phyloP scores from a whole-genome alignment of 2,329 filamentous ascomycete genomes.

The Aspergillus chevalieri region DNA sequence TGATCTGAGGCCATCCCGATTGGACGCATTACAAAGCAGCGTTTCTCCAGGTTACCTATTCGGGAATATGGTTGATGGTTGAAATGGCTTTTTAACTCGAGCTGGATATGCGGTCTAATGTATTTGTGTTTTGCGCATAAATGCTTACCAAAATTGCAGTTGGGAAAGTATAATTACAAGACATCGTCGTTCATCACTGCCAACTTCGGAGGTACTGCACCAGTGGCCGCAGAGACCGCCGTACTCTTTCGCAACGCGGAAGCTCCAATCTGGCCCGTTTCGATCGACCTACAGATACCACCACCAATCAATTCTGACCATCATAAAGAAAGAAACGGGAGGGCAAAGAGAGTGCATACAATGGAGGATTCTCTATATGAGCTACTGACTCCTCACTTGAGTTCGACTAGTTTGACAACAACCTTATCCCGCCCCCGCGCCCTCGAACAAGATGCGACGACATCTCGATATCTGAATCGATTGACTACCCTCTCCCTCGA shows the following conservation, averaged over 20 bases:
- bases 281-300: conserved; percentile 11
- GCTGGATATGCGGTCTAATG: too few relatives aligned
- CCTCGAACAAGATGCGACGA: conserved; percentile 23
- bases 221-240: conserved; percentile 26
- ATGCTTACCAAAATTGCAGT: too few relatives aligned
- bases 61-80: too few relatives aligned
- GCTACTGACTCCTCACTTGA: conserved; percentile 59
- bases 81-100: too few relatives aligned
- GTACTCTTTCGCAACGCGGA: conserved; percentile 7
- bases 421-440: conserved; percentile 1
- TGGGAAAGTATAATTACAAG: too few relatives aligned
- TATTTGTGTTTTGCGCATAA: too few relatives aligned
- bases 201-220: conserved; percentile 19
- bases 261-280: conserved; percentile 8
- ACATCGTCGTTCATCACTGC: too few relatives aligned
- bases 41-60: too few relatives aligned
- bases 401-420: conserved; percentile 26
- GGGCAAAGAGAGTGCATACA: not conserved
- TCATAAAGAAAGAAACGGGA: not conserved
- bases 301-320: conserved; percentile 1
- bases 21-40: not conserved
- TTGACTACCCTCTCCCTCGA: conserved; percentile 71
- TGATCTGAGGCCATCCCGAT: conserved; percentile 8
- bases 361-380: conserved; percentile 73
- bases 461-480: conserved; percentile 63